These are phyloP conservation scores for Suillus lakei DNA, from an alignment of 768 basidiomycete genomes.

Conservation along the genomic window DNA sequence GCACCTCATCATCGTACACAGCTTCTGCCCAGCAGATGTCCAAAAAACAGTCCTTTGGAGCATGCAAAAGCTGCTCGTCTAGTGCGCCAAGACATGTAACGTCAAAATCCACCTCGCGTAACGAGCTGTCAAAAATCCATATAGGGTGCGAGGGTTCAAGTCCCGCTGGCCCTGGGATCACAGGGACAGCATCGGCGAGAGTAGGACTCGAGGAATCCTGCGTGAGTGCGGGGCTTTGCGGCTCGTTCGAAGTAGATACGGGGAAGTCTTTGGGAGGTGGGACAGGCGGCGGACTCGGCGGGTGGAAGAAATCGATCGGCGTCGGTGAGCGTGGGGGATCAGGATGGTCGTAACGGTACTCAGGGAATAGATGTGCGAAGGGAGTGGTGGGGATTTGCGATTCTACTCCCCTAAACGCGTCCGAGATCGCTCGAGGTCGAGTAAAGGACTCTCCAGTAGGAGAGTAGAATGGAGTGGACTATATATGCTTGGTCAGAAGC, in stretches of 20 bases:
- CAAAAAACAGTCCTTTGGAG: conserved; percentile 44
- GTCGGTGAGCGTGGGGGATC: conserved; percentile 7
- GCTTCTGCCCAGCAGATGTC: conserved; percentile 46
- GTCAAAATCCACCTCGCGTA: conserved; percentile 40
- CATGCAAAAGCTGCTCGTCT: conserved; percentile 44
- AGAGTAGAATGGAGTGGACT: conserved; percentile 31
- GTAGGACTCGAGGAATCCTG: neutral
- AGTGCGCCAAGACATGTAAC: conserved; percentile 39
- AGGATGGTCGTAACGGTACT: neutral
- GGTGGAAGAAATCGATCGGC: conserved; percentile 2
- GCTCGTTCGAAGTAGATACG: neutral
- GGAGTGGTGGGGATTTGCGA: neutral
- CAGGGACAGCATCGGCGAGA: neutral
- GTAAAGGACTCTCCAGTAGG: conserved; percentile 17
- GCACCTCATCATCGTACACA: conserved; percentile 35
- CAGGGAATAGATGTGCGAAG: neutral
- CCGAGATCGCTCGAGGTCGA: conserved; percentile 19
- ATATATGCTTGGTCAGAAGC: conserved; percentile 9
- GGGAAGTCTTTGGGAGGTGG: neutral
- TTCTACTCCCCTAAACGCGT: neutral
- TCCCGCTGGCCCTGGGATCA: neutral
- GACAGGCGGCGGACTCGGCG: neutral
- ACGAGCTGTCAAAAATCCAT: conserved; percentile 27
- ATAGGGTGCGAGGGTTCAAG: neutral
- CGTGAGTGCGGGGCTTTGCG: neutral